Percentiles rank a stretch among this genome's conserved stretches.
Evolutionary conservation across 352 stramenopile species (phyloP).

Genomic region (Pythium brachiatum): DNA sequence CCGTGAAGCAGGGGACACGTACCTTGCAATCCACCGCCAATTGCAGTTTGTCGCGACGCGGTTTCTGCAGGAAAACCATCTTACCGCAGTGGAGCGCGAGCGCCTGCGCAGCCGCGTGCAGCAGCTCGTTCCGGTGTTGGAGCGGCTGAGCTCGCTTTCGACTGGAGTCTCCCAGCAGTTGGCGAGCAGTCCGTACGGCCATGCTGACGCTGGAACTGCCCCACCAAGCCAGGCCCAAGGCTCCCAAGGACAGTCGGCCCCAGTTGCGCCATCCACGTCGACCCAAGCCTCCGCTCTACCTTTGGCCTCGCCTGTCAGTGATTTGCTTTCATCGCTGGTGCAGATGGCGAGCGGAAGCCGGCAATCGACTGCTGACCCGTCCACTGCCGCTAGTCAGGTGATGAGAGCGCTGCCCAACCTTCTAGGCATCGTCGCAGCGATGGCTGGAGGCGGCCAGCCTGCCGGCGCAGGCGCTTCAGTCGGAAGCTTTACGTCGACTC

Average conservation of each 20-base stretch:
- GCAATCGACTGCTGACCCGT: not conserved
- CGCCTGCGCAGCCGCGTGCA: slow-evolving; percentile 16
- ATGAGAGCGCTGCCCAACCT: not conserved
- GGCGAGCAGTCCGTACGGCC: slow-evolving; percentile 14
- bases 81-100: slow-evolving; percentile 11
- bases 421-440: not conserved
- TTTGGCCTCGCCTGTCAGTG: not conserved
- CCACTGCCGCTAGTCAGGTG: not conserved
- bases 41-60: slow-evolving; percentile 19
- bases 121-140: slow-evolving; percentile 20
- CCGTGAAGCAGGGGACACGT: slow-evolving; percentile 24
- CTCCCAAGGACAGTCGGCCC: not conserved
- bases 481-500: not conserved
- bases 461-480: not conserved
- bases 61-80: slow-evolving; percentile 19
- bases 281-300: not conserved
- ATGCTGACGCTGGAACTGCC: not conserved
- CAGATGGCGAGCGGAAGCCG: not conserved
- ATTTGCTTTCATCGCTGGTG: not conserved
- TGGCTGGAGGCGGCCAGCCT: not conserved
- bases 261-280: not conserved
- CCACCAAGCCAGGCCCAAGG: too few relatives aligned
- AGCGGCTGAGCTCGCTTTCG: slow-evolving; percentile 12
- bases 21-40: slow-evolving; percentile 26
- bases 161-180: slow-evolving; percentile 10